Conservation (phyloP, 2,329 filamentous ascomycete species). For the Phialophora chinensis region DNA sequence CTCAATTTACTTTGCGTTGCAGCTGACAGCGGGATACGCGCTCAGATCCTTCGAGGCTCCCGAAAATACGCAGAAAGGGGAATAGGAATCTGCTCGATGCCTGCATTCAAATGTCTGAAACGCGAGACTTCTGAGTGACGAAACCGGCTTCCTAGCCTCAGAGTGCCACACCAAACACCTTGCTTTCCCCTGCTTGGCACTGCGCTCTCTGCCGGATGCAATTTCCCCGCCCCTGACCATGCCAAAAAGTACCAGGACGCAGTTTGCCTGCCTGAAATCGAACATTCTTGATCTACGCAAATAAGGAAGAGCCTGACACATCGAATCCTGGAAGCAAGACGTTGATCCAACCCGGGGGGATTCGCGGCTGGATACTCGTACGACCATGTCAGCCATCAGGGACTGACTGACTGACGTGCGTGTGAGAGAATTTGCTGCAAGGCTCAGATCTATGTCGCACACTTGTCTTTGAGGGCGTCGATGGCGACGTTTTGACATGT, state of each 20-base stretch:
- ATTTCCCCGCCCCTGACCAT: conserved; percentile 23
- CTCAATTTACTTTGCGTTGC: not conserved
- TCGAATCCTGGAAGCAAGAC: conserved; percentile 1
- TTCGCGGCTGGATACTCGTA: not conserved
- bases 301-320: conserved; percentile 11
- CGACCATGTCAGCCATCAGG: not conserved
- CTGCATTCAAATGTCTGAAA: not conserved
- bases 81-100: not conserved
- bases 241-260: not conserved
- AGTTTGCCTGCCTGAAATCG: conserved; percentile 1
- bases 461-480: not conserved
- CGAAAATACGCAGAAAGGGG: not conserved
- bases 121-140: conserved; percentile 1
- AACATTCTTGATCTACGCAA: not conserved
- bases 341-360: not conserved
- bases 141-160: not conserved
- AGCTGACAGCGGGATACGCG: not conserved
- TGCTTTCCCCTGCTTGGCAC: not conserved
- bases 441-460: not conserved
- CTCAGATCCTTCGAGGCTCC: not conserved
- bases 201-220: not conserved
- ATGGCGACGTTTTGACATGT: not conserved
- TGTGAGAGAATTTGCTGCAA: not conserved
- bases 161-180: not conserved
- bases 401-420: not conserved